Conservation (phyloP, 2,329 filamentous ascomycete genomes). For the Claviceps sp. region DNA sequence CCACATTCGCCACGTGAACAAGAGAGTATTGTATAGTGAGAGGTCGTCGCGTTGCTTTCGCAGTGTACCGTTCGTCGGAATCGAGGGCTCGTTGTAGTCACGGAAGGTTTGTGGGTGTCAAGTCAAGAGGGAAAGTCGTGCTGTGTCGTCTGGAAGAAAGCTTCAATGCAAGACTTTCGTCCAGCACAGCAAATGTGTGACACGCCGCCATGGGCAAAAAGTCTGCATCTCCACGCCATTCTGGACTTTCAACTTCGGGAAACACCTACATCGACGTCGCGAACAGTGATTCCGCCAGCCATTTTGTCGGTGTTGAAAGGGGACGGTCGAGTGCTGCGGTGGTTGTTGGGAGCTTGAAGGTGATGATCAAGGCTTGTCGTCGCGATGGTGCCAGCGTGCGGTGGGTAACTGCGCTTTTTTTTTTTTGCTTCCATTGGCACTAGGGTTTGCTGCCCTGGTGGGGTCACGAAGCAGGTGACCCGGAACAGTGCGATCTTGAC, state of each 20-base stretch:
- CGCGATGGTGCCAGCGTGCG: neutral
- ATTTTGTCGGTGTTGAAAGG: slow-evolving; percentile 51
- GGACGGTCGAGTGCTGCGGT: slow-evolving; percentile 8
- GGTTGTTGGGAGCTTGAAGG: slow-evolving; percentile 15
- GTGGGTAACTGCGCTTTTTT: neutral
- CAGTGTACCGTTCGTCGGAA: neutral
- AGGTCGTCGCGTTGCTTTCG: neutral
- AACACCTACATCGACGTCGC: slow-evolving; percentile 69
- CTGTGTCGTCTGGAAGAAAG: neutral
- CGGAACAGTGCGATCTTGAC: slow-evolving; percentile 3
- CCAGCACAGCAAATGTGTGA: neutral
- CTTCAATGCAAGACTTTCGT: neutral
- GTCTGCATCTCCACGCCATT: neutral
- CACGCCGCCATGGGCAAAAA: neutral
- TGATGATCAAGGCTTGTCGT: slow-evolving; percentile 8
- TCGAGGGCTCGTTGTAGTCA: neutral
- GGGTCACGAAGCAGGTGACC: slow-evolving; percentile 11
- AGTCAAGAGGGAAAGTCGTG: slow-evolving; percentile 1
- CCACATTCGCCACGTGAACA: neutral
- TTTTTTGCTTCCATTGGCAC: slow-evolving; percentile 10
- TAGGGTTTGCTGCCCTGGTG: slow-evolving; percentile 22
- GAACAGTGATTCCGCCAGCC: slow-evolving; percentile 66
- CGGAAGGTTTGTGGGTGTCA: slow-evolving; percentile 2
- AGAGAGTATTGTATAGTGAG: neutral
- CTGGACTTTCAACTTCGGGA: slow-evolving; percentile 12